phyloP scores from a whole-genome alignment of 495 filamentous ascomycete species.

The Parathielavia hyrcaniae region DNA sequence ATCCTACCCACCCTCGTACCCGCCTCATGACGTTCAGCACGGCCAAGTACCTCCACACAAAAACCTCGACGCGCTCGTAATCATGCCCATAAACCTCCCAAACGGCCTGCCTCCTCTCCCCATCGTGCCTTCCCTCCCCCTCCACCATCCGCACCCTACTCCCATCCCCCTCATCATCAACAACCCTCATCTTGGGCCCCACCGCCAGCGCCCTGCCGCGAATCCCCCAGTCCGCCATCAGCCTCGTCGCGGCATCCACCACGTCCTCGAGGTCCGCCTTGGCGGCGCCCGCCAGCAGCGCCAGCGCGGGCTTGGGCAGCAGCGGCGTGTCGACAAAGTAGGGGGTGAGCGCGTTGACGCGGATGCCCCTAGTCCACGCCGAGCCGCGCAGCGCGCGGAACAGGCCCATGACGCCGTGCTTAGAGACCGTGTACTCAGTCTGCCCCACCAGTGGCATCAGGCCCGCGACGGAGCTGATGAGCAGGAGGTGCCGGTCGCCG shows the following conservation, averaged over 20 bases:
- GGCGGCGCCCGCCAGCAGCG: slow-evolving; percentile 49
- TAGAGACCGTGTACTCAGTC: slow-evolving; percentile 52
- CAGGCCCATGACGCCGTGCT: slow-evolving; percentile 60
- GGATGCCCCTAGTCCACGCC: slow-evolving; percentile 41
- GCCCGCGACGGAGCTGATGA: slow-evolving; percentile 53
- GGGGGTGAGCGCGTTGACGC: slow-evolving; percentile 56
- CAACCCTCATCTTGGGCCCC: slow-evolving; percentile 46
- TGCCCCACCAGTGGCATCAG: slow-evolving; percentile 42
- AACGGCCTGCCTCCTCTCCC: slow-evolving; percentile 21
- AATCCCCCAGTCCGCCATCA: slow-evolving; percentile 46
- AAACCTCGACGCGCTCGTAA: slow-evolving; percentile 49
- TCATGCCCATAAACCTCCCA: slow-evolving; percentile 57
- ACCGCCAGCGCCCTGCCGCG: slow-evolving; percentile 48
- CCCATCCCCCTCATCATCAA: slow-evolving; percentile 13
- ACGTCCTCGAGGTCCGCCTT: slow-evolving; percentile 48
- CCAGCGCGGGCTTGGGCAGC: slow-evolving; percentile 33
- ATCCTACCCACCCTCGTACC: slow-evolving; percentile 47
- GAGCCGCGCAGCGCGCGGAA: slow-evolving; percentile 52
- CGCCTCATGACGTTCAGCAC: slow-evolving; percentile 44
- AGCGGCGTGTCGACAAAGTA: slow-evolving; percentile 65
- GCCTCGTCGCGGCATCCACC: slow-evolving; percentile 34
- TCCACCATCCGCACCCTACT: background rate
- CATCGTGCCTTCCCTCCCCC: slow-evolving; percentile 5
- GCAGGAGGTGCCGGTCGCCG: slow-evolving; percentile 46
- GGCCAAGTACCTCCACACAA: slow-evolving; percentile 41